Evolutionary conservation across 129 eudicot genomes (phyloP), one percentile per base, ranked within the genome.

Genomic region (Arctium minus): DNA sequence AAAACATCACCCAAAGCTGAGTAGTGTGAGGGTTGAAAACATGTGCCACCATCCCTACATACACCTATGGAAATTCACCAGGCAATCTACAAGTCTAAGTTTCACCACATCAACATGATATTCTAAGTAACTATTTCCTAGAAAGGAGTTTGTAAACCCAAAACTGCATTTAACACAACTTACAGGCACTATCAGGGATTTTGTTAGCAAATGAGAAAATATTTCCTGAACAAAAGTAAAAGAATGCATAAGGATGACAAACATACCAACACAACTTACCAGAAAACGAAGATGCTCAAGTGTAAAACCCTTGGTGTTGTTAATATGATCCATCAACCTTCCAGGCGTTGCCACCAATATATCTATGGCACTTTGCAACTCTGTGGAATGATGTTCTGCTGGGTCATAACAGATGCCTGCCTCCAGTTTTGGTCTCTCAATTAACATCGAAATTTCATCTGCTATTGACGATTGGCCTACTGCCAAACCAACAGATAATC

Each of bases 401-500:
- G 94, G 89, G 36, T 91, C 97, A 83, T 80, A 92, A 83, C 92
- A 92, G 9, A 89, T 80, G 42, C 97, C 93, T 72, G 94, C 82
- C 75, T 88, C 97, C 71, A 81, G 50, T 72, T 79, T 92, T 0
- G 97, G 96, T 82, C 88, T 91, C 86, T 88, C 84, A 18, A 92
- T 85, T 39, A 94, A 97, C 86, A 77, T 77, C 53, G 94, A 86
- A 53, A 92, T 90, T 84, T 92, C 98, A 30, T 92, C 98, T 68
- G 98, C 82, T 84, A 94, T 89, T n/a, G 97, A 94, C 77, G 98
- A 94, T 80, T 92, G 98, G 11, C 98, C 98, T 40, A 94, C 98
- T 38, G 97, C 98, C 82, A 92, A 87, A 71, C 97, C 98, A 86
- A 92, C 98, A 6, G 97, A 92, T 80, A 94, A 88, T 62, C 98